Conservation (phyloP, 257 asterid genomes). For the Galeopsis tetrahit region DNA sequence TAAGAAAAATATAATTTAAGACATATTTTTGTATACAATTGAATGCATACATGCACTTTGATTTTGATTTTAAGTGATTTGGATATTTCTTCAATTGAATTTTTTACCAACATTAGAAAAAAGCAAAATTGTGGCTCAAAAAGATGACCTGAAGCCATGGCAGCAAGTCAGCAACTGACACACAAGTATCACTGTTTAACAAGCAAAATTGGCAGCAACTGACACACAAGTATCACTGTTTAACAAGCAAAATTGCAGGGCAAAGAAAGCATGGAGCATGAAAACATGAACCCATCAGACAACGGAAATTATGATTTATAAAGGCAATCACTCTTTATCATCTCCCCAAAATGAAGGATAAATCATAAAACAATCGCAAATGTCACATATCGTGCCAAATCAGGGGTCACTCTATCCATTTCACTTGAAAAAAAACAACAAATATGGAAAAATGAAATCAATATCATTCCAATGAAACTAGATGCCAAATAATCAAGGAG, state of each 20-base stretch:
- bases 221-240: neutral
- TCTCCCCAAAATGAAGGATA: neutral
- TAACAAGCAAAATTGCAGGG: slow-evolving; percentile 8
- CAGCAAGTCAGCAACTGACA: neutral
- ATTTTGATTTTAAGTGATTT: too few species aligned
- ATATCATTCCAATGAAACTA: neutral
- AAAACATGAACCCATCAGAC: neutral
- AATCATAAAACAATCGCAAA: neutral
- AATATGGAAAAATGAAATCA: neutral
- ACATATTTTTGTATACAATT: too few species aligned
- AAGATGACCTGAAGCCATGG: neutral
- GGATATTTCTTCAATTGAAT: too few species aligned
- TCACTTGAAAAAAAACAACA: slow-evolving; percentile 8
- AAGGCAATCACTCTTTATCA: neutral
- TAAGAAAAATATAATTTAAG: neutral
- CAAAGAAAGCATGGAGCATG: neutral
- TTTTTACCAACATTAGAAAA: too few species aligned
- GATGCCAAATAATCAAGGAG: neutral
- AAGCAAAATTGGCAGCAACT: neutral
- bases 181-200: neutral
- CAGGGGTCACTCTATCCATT: neutral
- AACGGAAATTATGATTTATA: neutral
- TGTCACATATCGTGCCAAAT: neutral
- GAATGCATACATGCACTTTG: too few species aligned
- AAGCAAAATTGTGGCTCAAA: neutral